A percentile compares a stretch with the other conserved stretches of the same genome.
These are phyloP conservation scores for Pouteria glomerata DNA, from an alignment of 148 eudicot species.

Conservation along the genomic window DNA sequence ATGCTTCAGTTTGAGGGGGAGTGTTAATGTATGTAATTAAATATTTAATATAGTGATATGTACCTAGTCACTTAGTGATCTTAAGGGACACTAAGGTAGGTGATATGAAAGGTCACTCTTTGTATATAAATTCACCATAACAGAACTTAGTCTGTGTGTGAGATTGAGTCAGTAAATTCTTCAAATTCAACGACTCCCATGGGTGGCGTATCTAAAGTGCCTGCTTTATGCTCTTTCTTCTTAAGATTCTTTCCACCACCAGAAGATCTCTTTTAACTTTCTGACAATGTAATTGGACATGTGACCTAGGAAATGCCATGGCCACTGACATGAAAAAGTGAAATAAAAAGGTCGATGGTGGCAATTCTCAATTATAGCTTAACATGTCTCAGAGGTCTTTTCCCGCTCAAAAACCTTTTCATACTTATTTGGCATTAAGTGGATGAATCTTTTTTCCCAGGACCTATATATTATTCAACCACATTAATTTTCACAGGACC, in stretches of 20 bases:
- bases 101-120: no score
- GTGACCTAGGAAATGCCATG: not conserved
- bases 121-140: no score
- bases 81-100: no score
- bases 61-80: no score
- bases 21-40: no score
- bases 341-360: not conserved
- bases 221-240: not conserved
- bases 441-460: not conserved
- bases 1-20: no score
- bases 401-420: not conserved
- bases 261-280: not conserved
- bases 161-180: no score
- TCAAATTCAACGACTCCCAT: no score
- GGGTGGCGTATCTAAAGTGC: not conserved
- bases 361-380: not conserved
- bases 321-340: no score
- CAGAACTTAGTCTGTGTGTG: no score
- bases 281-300: not conserved
- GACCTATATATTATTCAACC: not conserved
- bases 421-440: not conserved
- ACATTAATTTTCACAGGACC: not conserved
- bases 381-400: no score
- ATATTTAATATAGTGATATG: no score
- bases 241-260: not conserved